Base-by-base conservation (phyloP, 805 yeast genomes). In the Schwanniomyces sp. region DNA sequence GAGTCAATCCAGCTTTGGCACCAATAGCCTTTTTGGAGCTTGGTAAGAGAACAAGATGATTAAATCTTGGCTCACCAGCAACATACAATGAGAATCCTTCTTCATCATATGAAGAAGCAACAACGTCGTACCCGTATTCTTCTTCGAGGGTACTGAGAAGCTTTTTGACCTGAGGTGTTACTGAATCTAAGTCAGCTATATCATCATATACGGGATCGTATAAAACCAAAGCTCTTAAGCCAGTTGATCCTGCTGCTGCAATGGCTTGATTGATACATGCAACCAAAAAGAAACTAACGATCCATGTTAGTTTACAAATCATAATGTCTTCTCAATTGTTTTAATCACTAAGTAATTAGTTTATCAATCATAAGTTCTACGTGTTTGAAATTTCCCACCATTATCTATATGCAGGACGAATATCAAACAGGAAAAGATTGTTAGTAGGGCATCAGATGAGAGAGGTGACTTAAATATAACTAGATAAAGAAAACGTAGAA, bases 31-130 rank as follows among this genome's bases (percentile, higher is more conserved):
- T 70, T 52, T 69, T 68, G 34, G 66, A 41, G 10, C 69, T 52
- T 5, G 77, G 77, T 49, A 73, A 60, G 37, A 69, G 61, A 16
- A 73, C 54, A 51, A 67, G 53, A 51, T 69, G 63, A 40, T 66
- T 61, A 47, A 51, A 70, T 29, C 51, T 51, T 7, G 60, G 53
- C 24, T 54, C 58, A 5, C 57, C 68, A 21, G 59, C 61, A 36
- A 49, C 44, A 38, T 64, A 62, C 48, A 70, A 56, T 8, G 48
- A 41, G 25, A 62, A 51, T 21, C 52, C 51, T 21, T 51, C 61
- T 44, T 59, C 63, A 25, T 53, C 53, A 47, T 69, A 69, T 2
- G 63, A 40, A 41, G 59, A 56, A 27, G 52, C 55, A 27, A 56
- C 52, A 5, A 64, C 58, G 8, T 48, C 45, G 28, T 49, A 50